Conservation (phyloP, 495 filamentous ascomycete species). For the Apodospora peruviana region DNA sequence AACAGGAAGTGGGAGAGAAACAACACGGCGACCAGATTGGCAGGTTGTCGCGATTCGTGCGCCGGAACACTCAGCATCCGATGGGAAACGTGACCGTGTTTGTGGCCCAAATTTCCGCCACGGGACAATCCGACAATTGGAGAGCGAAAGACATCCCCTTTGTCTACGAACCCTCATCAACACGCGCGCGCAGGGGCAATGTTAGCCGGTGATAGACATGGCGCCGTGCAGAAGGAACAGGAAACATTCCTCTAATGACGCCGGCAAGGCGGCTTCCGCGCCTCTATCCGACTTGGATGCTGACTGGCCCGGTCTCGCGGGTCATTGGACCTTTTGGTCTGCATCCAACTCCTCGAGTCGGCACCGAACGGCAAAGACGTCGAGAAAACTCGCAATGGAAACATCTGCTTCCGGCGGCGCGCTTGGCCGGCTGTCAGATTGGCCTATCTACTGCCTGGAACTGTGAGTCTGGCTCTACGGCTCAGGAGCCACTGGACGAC, state of each 20-base stretch:
- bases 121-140: no score
- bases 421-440: neutral
- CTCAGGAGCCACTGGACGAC: neutral
- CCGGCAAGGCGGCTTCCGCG: constrained; percentile 11
- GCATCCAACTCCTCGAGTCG: no score
- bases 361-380: neutral
- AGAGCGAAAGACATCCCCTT: no score
- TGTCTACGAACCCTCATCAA: neutral
- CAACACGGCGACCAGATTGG: no score
- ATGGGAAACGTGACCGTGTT: constrained; percentile 6
- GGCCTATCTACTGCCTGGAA: neutral
- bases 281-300: constrained; percentile 4
- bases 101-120: neutral
- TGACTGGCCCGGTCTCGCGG: no score
- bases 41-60: neutral
- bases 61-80: constrained; percentile 11
- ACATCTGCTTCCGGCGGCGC: neutral
- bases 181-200: no score
- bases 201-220: neutral
- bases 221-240: neutral
- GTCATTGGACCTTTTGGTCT: no score
- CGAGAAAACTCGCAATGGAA: neutral
- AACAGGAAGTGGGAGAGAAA: no score
- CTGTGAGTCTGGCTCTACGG: neutral
- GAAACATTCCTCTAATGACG: neutral